phyloP scores from a whole-genome alignment of 1,284 basidiomycete species.

The Naganishia sp. region DNA sequence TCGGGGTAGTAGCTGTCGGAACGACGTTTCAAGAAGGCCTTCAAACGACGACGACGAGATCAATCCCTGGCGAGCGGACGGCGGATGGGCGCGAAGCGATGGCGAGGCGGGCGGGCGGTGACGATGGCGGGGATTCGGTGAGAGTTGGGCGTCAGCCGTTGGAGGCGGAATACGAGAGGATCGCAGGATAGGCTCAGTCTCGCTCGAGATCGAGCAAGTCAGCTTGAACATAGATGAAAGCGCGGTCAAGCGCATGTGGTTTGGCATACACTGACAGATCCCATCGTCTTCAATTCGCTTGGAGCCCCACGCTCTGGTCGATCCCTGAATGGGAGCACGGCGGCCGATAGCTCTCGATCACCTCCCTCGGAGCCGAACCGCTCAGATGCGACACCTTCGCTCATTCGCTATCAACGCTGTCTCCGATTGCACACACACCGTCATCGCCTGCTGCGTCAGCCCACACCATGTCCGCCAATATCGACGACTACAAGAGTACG shows the following conservation, averaged over 20 bases:
- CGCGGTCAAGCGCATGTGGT: background rate
- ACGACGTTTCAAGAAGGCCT: background rate
- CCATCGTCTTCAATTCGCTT: background rate
- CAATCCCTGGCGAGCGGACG: background rate
- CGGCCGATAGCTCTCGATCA: constrained; percentile 6
- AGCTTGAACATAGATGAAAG: too few species aligned
- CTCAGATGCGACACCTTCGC: background rate
- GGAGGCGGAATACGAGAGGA: constrained; percentile 12
- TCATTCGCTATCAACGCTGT: constrained; percentile 6
- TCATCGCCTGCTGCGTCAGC: background rate
- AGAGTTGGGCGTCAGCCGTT: background rate
- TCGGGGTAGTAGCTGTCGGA: background rate
- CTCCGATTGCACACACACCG: background rate
- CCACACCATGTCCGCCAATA: constrained; percentile 31
- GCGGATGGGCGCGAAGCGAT: background rate
- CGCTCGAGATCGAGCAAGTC: background rate
- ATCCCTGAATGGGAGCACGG: background rate
- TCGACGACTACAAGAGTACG: constrained; percentile 34
- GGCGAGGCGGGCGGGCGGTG: constrained; percentile 10
- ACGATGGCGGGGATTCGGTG: background rate
- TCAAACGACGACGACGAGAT: background rate
- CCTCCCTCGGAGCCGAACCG: constrained; percentile 17
- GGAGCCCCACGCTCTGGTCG: background rate
- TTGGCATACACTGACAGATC: constrained; percentile 9
- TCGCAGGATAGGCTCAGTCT: too few species aligned